Evolutionary conservation across 345 rosid species (phyloP), one percentile per base, ranked within the genome.

Genomic region (Citrus unshiu): DNA sequence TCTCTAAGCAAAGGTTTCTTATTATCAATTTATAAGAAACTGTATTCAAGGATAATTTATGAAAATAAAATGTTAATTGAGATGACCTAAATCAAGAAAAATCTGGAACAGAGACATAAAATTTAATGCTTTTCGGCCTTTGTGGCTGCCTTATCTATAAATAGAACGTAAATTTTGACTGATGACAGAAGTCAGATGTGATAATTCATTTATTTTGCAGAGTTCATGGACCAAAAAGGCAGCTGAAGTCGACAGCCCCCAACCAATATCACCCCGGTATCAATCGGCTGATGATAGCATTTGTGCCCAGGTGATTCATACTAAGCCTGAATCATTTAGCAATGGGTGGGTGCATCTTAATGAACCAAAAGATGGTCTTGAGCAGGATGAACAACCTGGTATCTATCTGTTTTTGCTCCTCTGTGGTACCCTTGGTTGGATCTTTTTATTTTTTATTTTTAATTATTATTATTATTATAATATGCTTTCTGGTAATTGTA

Each of bases 161-260:
- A 2, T 24, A 59, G 30, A 59, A 7, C 4, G 5, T 59, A 22
- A 9, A n/a, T 24, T 8, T 59, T 59, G 10, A 46, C 68, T 49
- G 43, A 56, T 54, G 40, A 60, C 73, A 61, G 24, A 66, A 49
- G 32, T 65, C 35, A 32, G 18, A 70, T 43, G 24, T 72, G 63
- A 58, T 73, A 30, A 13, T 72, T n/a, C 72, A 69, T 40, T 61
- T 78, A 59, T 77, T 63, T 61, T 66, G 63, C 85, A 93, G 94
- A 85, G 92, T 83, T 89, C 93, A 70, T 93, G 95, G 92, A 89
- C 91, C 32, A 91, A 87, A 84, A 89, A 74, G 81, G 88, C 73
- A 6, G 80, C 84, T 75, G 89, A 91, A 72, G 70, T 58, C 82
- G 87, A 89, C 72, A 88, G 90, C 81, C 88, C 88, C 56, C 84